Evolutionary conservation across 2,329 filamentous ascomycete genomes (phyloP), one percentile per base, ranked within the genome.

Genomic region (Cyphellophora europaea): DNA sequence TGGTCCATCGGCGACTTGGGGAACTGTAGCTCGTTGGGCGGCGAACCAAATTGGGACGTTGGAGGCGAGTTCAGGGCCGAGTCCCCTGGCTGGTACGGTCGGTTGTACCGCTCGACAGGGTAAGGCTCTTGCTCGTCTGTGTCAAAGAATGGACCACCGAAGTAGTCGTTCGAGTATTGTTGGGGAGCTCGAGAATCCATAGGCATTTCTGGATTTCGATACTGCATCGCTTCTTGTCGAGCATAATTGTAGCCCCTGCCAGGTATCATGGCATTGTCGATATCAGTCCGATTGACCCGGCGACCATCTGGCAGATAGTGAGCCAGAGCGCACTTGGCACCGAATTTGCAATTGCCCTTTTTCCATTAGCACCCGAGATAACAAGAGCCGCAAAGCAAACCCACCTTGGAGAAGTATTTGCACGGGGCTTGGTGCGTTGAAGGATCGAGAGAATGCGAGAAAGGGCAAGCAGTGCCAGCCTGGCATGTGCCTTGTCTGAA

Each of bases 321-420:
- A 47, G 93, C 85, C 55, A 96, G 85, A 54, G 89, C 89, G 69
- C 91, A 98, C 63, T 96, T 96, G 45, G 86, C 83, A 43, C 91
- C 91, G 58, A 96, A 98, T 61, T 96, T 96, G 77, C 91, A 98
- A 63, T 95, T 95, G 49, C 91, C 91, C 86, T 95, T 51, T 35
- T 30, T 35, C 37, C 33, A 32, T 51, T 45, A 50, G 54, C 53
- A 40, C 28, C 23, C 10, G 14, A 6, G 18, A 12, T 18, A 14
- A 18, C 14, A 14, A 8, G 5, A 11, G 21, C 32, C 19, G 34
- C 35, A 32, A 28, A 28, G 30, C 32, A 13, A 30, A 58, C 66
- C 51, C 67, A 93, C 87, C 80, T 96, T 98, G 55, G 88, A 83
- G 59, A 96, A 98, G 66, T 96, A 98, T 65, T 96, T 98, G 79